Percentiles rank a stretch among this genome's conserved stretches.
Evolutionary conservation across 139 green algal species (phyloP).

Genomic region (Nannochloris sp.): DNA sequence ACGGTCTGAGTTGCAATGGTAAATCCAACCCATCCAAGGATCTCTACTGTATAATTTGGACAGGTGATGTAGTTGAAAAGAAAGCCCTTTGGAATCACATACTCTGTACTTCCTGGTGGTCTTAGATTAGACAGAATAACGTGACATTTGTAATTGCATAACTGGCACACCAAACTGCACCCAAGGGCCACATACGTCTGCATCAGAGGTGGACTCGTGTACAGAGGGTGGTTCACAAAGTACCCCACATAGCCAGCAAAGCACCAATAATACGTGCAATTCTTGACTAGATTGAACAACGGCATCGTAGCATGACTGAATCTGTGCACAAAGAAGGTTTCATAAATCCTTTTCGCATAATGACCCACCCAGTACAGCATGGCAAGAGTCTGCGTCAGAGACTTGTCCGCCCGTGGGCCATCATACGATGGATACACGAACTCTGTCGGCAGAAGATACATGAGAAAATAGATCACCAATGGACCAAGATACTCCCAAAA

Average conservation of each 20-base stretch:
- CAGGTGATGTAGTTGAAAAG: constrained; percentile 94
- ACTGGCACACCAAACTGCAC: constrained; percentile 56
- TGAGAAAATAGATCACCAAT: constrained; percentile 82
- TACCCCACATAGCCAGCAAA: constrained; percentile 87
- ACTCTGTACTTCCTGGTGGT: constrained; percentile 55
- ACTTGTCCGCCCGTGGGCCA: constrained; percentile 1
- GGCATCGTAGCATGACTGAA: constrained; percentile 95
- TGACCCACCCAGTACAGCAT: constrained; percentile 86
- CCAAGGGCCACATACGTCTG: constrained; percentile 26
- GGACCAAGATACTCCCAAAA: constrained; percentile 98
- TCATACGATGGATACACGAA: neutral
- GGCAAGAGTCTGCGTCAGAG: constrained; percentile 68
- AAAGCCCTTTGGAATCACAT: constrained; percentile 82
- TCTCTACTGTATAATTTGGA: constrained; percentile 92
- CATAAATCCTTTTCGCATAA: constrained; percentile 91
- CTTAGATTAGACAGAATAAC: constrained; percentile 78
- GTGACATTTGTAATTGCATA: constrained; percentile 76
- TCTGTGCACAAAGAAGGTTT: constrained; percentile 92
- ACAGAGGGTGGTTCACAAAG: constrained; percentile 96
- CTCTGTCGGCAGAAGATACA: constrained; percentile 70
- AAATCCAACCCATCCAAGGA: constrained; percentile 85
- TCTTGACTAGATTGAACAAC: constrained; percentile 88
- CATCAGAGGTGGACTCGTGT: constrained; percentile 67
- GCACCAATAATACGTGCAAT: constrained; percentile 94
- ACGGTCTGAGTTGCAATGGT: constrained; percentile 70